Evolutionary conservation across 352 stramenopile species (phyloP).

Genomic region (Globisporangium iwayamae): DNA sequence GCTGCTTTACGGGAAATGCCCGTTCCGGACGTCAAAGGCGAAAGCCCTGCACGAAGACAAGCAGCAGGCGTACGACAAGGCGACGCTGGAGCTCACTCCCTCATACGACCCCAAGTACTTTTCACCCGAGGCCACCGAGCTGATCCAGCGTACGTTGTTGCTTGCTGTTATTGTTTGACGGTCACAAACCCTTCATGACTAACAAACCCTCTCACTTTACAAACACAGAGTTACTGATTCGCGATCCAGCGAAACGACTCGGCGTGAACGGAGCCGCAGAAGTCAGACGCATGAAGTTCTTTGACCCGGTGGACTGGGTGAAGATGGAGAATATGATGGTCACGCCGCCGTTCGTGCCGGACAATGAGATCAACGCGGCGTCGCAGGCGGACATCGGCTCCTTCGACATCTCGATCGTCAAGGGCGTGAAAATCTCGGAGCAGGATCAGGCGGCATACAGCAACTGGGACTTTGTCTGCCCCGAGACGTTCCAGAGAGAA

Average conservation of each 20-base stretch:
- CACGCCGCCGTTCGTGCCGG: slow-evolving; percentile 67
- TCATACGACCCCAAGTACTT: slow-evolving; percentile 82
- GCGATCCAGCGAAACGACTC: slow-evolving; percentile 68
- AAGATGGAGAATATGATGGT: slow-evolving; percentile 69
- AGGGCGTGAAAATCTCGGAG: slow-evolving; percentile 69
- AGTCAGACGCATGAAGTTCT: slow-evolving; percentile 80
- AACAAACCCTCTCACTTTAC: neutral
- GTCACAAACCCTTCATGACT: neutral
- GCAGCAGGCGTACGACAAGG: slow-evolving; percentile 83
- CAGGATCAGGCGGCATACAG: slow-evolving; percentile 68
- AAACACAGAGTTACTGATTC: slow-evolving; percentile 58
- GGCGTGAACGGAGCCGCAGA: slow-evolving; percentile 68
- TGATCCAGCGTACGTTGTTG: slow-evolving; percentile 63
- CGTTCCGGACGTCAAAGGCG: slow-evolving; percentile 94
- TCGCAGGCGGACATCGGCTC: slow-evolving; percentile 78
- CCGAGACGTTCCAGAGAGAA: slow-evolving; percentile 76
- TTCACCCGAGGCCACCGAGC: slow-evolving; percentile 62
- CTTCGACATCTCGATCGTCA: slow-evolving; percentile 71
- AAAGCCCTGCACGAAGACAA: slow-evolving; percentile 91
- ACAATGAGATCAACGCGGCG: slow-evolving; percentile 84
- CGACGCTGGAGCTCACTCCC: slow-evolving; percentile 70
- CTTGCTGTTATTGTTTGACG: neutral
- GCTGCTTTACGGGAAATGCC: slow-evolving; percentile 95
- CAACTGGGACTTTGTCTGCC: slow-evolving; percentile 72
- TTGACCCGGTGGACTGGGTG: slow-evolving; percentile 69